Percentiles rank a stretch among this genome's conserved stretches.
Evolutionary conservation across 2,329 filamentous ascomycete species (phyloP).

Genomic region (Xylariaceae sp.): DNA sequence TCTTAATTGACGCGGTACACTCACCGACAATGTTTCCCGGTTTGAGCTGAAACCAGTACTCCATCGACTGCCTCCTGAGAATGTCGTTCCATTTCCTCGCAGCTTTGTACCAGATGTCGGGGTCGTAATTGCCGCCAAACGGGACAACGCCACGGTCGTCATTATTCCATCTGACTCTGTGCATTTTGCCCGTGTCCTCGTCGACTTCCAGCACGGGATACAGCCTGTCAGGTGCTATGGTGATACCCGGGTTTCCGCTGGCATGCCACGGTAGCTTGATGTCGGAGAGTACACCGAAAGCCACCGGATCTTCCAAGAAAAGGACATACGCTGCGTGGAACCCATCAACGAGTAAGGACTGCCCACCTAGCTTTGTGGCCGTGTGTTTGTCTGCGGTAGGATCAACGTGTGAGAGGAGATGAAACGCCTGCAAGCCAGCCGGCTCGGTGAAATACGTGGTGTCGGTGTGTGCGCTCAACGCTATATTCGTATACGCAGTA

Average conservation of each 20-base stretch:
- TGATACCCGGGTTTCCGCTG: conserved; percentile 80
- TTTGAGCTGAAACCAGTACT: conserved; percentile 74
- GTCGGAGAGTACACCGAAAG: conserved; percentile 50
- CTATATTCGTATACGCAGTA: conserved; percentile 83
- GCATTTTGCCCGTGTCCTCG: conserved; percentile 24
- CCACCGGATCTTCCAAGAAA: conserved; percentile 39
- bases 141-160: conserved; percentile 71
- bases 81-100: conserved; percentile 68
- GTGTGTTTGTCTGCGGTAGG: conserved; percentile 9
- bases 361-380: conserved; percentile 50
- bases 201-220: conserved; percentile 67
- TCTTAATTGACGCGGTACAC: conserved; percentile 28
- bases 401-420: conserved; percentile 67
- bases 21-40: conserved; percentile 72
- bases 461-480: conserved; percentile 81
- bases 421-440: conserved; percentile 84
- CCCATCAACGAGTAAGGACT: conserved; percentile 78
- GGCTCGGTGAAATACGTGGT: conserved; percentile 95
- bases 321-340: conserved; percentile 65
- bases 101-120: conserved; percentile 68
- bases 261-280: conserved; percentile 68
- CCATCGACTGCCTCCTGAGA: conserved; percentile 53
- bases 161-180: conserved; percentile 85
- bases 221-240: conserved; percentile 61
- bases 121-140: conserved; percentile 37